These are phyloP conservation scores for Backusella macrospora DNA, from an alignment of 192 early-diverging fungal genomes.

Conservation along the genomic window DNA sequence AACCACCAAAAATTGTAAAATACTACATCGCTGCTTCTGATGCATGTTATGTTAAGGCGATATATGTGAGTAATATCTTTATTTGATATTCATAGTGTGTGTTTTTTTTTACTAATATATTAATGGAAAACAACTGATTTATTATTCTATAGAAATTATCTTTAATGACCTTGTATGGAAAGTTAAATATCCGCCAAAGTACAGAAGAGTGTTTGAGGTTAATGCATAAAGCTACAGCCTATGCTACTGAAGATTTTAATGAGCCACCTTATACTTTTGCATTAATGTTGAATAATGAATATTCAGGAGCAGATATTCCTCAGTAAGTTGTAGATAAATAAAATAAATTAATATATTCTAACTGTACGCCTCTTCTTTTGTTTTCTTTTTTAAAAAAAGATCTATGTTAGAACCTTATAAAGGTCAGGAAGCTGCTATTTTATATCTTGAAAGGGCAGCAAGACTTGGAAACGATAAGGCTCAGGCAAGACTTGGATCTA, in stretches of 20 bases:
- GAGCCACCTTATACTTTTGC: slow-evolving; percentile 80
- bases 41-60: slow-evolving; percentile 64
- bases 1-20: slow-evolving; percentile 53
- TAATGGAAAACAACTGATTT: background rate
- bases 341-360: background rate
- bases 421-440: slow-evolving; percentile 61
- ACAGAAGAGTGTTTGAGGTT: slow-evolving; percentile 79
- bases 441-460: slow-evolving; percentile 76
- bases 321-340: slow-evolving; percentile 12
- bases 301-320: slow-evolving; percentile 53
- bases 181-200: slow-evolving; percentile 65
- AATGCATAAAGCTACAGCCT: slow-evolving; percentile 73
- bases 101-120: background rate
- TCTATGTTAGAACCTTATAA: slow-evolving; percentile 16
- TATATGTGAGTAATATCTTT: slow-evolving; percentile 49
- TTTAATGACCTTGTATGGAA: slow-evolving; percentile 74
- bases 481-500: slow-evolving; percentile 76
- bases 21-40: slow-evolving; percentile 60
- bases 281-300: slow-evolving; percentile 75
- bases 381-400: background rate
- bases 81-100: background rate
- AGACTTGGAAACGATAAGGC: slow-evolving; percentile 72
- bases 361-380: too few species aligned
- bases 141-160: slow-evolving; percentile 65
- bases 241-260: slow-evolving; percentile 72